phyloP scores from a whole-genome alignment of 129 eudicot species.

The Deinandra increscens region DNA sequence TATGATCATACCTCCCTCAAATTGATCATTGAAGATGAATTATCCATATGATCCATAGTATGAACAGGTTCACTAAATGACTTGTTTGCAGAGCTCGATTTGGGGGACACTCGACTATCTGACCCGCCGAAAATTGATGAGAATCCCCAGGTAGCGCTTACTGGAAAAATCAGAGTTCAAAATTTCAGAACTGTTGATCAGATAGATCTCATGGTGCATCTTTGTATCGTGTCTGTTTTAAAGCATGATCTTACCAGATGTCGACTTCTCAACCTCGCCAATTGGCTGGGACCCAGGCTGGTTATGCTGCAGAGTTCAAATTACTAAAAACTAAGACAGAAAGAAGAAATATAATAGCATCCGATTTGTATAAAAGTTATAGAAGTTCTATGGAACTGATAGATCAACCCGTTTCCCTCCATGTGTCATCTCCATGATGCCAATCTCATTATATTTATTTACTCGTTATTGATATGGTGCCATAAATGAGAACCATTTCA shows the following conservation, averaged over 20 bases:
- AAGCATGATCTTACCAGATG: conserved; percentile 49
- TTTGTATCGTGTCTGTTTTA: background rate
- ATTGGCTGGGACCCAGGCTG: conserved; percentile 56
- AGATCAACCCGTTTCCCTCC: too few species aligned
- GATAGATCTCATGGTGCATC: background rate
- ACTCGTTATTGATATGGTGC: background rate
- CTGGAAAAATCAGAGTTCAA: conserved; percentile 18
- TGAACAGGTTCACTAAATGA: conserved; percentile 66
- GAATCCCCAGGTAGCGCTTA: conserved; percentile 82
- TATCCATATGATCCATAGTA: conserved; percentile 57
- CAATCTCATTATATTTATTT: background rate
- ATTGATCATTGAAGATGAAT: conserved; percentile 59
- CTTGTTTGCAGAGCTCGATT: conserved; percentile 63
- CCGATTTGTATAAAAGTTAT: background rate
- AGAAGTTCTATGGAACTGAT: background rate
- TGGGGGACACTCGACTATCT: conserved; percentile 55
- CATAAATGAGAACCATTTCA: background rate
- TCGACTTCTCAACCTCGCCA: conserved; percentile 61
- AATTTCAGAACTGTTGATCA: conserved; percentile 2
- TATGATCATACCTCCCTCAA: conserved; percentile 61
- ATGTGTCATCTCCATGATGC: too few species aligned
- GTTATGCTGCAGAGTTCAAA: conserved; percentile 22
- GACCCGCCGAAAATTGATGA: conserved; percentile 80
- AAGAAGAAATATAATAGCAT: background rate
- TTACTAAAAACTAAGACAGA: background rate